A percentile compares a stretch with the other conserved stretches of the same genome.
These are phyloP conservation scores for Rhodotorula sp. DNA, from an alignment of 1,284 basidiomycete genomes.

Conservation along the genomic window DNA sequence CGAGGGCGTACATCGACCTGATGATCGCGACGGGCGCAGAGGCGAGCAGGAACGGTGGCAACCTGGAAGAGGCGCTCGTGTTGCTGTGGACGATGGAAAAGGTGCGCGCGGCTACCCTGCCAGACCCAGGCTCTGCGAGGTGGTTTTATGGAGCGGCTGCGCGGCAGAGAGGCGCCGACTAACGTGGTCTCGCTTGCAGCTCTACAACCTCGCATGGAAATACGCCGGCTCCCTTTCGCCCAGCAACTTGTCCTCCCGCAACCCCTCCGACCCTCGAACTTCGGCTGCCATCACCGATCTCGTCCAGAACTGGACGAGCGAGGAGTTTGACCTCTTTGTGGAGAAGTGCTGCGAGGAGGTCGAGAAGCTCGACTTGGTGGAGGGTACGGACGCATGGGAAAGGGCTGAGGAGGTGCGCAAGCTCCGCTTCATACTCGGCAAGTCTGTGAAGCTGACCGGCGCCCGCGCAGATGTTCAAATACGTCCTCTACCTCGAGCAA, in stretches of 20 bases:
- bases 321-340: slow-evolving; percentile 22
- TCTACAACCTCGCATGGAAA: slow-evolving; percentile 25
- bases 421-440: not conserved
- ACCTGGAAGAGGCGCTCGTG: slow-evolving; percentile 21
- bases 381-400: slow-evolving; percentile 16
- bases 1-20: slow-evolving; percentile 23
- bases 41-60: slow-evolving; percentile 13
- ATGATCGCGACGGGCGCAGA: slow-evolving; percentile 28
- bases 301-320: slow-evolving; percentile 28
- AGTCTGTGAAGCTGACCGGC: too few relatives aligned
- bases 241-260: not conserved
- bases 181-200: not conserved
- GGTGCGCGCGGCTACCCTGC: not conserved
- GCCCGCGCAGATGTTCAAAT: slow-evolving; percentile 27
- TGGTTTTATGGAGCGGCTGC: too few relatives aligned
- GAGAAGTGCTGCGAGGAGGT: slow-evolving; percentile 16
- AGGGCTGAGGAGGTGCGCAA: slow-evolving; percentile 28
- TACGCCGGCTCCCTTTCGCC: slow-evolving; percentile 11
- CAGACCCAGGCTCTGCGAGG: not conserved
- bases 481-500: slow-evolving; percentile 29
- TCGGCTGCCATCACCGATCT: slow-evolving; percentile 22
- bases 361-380: slow-evolving; percentile 15
- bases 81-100: slow-evolving; percentile 32
- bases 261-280: slow-evolving; percentile 3
- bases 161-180: not conserved